Percentiles rank a stretch among this genome's conserved stretches.
phyloP scores from a whole-genome alignment of 257 asterid species.

The Salvia hispanica region DNA sequence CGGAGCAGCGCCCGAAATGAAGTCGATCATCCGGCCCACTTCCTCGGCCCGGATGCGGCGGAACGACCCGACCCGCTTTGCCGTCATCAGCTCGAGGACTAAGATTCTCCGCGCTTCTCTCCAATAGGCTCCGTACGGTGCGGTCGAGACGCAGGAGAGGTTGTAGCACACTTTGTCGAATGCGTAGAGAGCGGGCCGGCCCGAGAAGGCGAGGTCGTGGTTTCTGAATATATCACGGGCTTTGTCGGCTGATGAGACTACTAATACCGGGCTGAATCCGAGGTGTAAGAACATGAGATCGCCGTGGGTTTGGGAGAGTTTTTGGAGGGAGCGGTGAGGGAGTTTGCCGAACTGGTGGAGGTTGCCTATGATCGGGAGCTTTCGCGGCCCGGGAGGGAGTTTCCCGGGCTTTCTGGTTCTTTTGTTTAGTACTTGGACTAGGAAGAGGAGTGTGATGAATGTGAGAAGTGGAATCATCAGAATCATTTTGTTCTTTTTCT shows the following conservation, averaged over 20 bases:
- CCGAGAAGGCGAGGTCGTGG: conserved; percentile 43
- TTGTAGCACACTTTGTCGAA: conserved; percentile 9
- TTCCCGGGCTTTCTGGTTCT: not conserved
- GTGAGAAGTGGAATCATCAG: conserved; percentile 1
- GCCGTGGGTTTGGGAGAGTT: conserved; percentile 37
- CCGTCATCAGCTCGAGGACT: conserved; percentile 37
- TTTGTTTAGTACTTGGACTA: not conserved
- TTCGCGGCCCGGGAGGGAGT: conserved; percentile 38
- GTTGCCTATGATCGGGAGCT: conserved; percentile 50
- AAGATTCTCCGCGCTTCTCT: conserved; percentile 36
- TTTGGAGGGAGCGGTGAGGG: conserved; percentile 42
- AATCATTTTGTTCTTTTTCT: conserved; percentile 3
- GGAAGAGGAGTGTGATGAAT: conserved; percentile 8
- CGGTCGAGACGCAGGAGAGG: not conserved
- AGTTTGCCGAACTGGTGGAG: conserved; percentile 44
- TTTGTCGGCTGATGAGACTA: conserved; percentile 39
- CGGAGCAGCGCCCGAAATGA: not conserved
- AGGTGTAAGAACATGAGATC: conserved; percentile 46
- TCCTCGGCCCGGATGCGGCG: conserved; percentile 37
- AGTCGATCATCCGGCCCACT: conserved; percentile 31
- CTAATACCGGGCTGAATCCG: conserved; percentile 34
- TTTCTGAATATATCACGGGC: conserved; percentile 37
- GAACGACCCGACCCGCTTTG: conserved; percentile 43
- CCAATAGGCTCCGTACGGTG: conserved; percentile 48
- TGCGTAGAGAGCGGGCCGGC: conserved; percentile 24